Evolutionary conservation across 1,139 yeast genomes (phyloP).

Genomic region (Saccharomycopsis crataegensis): DNA sequence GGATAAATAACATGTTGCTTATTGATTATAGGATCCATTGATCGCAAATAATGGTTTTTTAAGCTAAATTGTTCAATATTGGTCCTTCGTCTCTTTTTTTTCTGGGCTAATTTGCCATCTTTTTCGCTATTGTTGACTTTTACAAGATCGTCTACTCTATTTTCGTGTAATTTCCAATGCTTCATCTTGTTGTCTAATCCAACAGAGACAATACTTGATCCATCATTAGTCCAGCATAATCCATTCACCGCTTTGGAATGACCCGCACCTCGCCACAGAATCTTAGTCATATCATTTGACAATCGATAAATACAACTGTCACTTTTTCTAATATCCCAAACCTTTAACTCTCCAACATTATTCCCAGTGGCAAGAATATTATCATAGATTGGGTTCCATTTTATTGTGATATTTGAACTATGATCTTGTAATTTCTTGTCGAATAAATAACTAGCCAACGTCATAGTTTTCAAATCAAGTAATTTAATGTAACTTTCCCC

Average conservation of each 20-base stretch:
- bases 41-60: background rate
- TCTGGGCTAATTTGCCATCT: too few relatives aligned
- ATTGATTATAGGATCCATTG: background rate
- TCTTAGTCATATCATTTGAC: background rate
- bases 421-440: constrained; percentile 45
- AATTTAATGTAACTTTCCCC: constrained; percentile 67
- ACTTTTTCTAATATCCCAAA: constrained; percentile 75
- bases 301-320: constrained; percentile 48
- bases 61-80: too few relatives aligned
- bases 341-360: constrained; percentile 40
- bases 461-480: constrained; percentile 63
- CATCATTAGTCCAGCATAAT: constrained; percentile 58
- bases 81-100: background rate
- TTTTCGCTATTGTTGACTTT: background rate
- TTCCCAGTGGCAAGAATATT: constrained; percentile 25
- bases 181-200: constrained; percentile 75
- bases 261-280: too few relatives aligned
- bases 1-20: constrained; percentile 5
- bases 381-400: constrained; percentile 16
- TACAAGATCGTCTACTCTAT: background rate
- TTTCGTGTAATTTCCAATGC: constrained; percentile 55
- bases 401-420: constrained; percentile 38
- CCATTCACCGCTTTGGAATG: constrained; percentile 72
- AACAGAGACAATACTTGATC: constrained; percentile 50
- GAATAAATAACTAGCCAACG: constrained; percentile 60